Percentiles rank a stretch among this genome's conserved stretches.
phyloP scores from a whole-genome alignment of 495 filamentous ascomycete species.

The Aspergillus kassunensis region DNA sequence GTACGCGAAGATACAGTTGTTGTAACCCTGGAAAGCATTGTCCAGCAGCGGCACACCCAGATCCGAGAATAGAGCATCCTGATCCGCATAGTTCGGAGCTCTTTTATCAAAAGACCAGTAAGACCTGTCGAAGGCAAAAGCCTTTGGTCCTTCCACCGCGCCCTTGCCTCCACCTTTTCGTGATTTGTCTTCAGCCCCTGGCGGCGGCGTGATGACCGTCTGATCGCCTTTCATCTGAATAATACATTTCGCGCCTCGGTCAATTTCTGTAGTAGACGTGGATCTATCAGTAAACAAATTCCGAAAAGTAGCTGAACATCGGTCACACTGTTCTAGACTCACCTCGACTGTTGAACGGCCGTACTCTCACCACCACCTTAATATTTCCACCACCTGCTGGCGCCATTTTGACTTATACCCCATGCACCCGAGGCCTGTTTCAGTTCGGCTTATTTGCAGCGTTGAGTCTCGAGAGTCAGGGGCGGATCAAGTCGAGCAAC shows the following conservation, averaged over 20 bases:
- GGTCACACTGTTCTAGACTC: constrained; percentile 26
- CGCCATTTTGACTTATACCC: constrained; percentile 56
- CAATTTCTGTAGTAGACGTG: constrained; percentile 59
- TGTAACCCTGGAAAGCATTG: constrained; percentile 98
- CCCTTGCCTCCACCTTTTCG: constrained; percentile 53
- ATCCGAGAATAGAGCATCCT: constrained; percentile 83
- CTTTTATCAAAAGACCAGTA: constrained; percentile 96
- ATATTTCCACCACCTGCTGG: constrained; percentile 90
- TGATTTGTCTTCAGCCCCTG: constrained; percentile 56
- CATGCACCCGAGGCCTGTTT: constrained; percentile 31
- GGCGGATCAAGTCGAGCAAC: constrained; percentile 22
- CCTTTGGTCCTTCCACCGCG: constrained; percentile 72
- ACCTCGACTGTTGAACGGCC: constrained; percentile 94
- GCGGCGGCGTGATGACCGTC: constrained; percentile 78
- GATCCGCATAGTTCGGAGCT: constrained; percentile 80
- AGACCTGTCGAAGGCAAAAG: constrained; percentile 92
- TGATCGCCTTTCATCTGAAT: constrained; percentile 93
- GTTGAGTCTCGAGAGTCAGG: constrained; percentile 1
- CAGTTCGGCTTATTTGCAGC: constrained; percentile 11
- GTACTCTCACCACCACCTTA: constrained; percentile 96
- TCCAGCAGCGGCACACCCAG: constrained; percentile 88
- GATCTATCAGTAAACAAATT: constrained; percentile 3
- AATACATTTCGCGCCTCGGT: constrained; percentile 92
- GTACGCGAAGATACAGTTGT: constrained; percentile 99
- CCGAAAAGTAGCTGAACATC: background rate